These are phyloP conservation scores for bread wheat (Triticum aestivum) DNA, from an alignment of 176 grass and related monocot species.

Conservation along the genomic window DNA sequence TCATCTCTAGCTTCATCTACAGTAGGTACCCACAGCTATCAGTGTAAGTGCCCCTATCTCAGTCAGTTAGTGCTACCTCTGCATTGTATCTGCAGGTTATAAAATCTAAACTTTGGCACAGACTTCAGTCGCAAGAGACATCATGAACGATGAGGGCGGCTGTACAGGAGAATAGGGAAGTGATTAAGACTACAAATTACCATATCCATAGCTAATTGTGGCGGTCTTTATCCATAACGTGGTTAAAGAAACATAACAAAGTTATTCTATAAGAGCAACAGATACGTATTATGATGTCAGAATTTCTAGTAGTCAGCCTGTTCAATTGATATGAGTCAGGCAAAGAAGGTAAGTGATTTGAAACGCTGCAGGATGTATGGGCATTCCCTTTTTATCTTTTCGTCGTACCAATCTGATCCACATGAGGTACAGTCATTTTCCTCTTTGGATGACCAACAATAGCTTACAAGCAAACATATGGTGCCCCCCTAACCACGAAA, in stretches of 20 bases:
- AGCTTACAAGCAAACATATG: constrained; percentile 24
- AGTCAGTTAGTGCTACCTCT: neutral
- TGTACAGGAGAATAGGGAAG: neutral
- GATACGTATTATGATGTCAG: neutral
- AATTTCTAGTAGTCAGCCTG: neutral
- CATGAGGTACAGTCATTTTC: neutral
- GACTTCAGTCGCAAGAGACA: neutral
- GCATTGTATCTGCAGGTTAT: neutral
- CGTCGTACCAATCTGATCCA: neutral
- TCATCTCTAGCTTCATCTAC: neutral
- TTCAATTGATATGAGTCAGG: neutral
- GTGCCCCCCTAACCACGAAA: constrained; percentile 3
- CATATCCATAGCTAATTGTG: constrained; percentile 1
- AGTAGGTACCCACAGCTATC: neutral
- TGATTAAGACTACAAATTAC: neutral
- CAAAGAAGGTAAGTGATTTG: neutral
- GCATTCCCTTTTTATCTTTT: neutral
- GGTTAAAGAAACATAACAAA: neutral
- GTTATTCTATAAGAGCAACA: neutral
- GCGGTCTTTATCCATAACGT: neutral
- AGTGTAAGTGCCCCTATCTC: neutral
- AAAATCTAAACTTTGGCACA: neutral
- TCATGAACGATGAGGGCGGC: neutral
- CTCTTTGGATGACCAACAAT: neutral
- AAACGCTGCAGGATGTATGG: neutral